Evolutionary conservation across 164 flowering plant species (phyloP).

Genomic region (Stephania japonica): DNA sequence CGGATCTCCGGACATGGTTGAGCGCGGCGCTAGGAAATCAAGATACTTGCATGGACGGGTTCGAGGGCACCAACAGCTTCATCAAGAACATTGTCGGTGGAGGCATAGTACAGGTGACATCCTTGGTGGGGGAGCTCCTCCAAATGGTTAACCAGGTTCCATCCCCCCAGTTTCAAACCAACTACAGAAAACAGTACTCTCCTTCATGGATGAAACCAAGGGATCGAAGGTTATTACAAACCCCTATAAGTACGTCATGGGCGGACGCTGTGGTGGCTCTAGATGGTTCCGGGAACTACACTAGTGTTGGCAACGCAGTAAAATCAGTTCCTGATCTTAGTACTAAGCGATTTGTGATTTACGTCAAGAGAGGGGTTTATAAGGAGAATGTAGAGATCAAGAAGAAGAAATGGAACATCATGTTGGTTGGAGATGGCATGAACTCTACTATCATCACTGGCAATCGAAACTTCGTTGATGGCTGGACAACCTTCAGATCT

Average conservation of each 20-base stretch:
- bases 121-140: conserved; percentile 42
- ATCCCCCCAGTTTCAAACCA: background rate
- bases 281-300: conserved; percentile 72
- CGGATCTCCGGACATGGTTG: conserved; percentile 64
- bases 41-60: conserved; percentile 80
- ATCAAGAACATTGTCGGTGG: conserved; percentile 38
- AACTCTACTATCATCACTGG: conserved; percentile 26
- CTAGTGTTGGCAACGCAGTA: conserved; percentile 55
- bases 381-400: conserved; percentile 50
- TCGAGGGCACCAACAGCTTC: conserved; percentile 53
- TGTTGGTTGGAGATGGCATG: conserved; percentile 61
- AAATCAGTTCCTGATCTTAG: conserved; percentile 51
- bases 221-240: conserved; percentile 47
- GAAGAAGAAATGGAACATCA: conserved; percentile 53
- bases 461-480: conserved; percentile 11
- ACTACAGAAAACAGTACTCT: conserved; percentile 28
- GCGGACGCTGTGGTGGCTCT: conserved; percentile 57
- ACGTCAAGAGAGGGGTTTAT: conserved; percentile 48
- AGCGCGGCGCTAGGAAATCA: conserved; percentile 70
- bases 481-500: conserved; percentile 15
- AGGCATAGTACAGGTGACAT: conserved; percentile 40
- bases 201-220: conserved; percentile 50
- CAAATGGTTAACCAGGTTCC: conserved; percentile 26
- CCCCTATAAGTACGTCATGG: conserved; percentile 9
- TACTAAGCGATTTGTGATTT: conserved; percentile 29